Conservation (phyloP, 176 grass and related monocot species). For the Oryza glumipatula region DNA sequence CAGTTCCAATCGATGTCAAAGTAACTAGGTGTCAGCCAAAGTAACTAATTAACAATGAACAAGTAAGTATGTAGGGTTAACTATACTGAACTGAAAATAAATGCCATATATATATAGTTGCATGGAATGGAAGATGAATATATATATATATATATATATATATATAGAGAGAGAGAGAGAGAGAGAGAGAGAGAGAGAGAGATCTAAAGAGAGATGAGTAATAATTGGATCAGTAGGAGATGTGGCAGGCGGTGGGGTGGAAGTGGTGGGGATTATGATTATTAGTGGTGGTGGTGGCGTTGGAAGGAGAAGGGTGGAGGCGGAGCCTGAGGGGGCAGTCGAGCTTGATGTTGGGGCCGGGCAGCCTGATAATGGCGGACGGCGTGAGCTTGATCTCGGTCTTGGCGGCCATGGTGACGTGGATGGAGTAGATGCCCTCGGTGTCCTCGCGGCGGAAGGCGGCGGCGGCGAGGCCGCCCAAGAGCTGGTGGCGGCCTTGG, state of each 20-base stretch:
- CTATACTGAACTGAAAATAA: no score
- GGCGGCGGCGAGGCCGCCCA: conserved; percentile 30
- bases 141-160: no score
- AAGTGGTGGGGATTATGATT: no score
- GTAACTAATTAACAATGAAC: no score
- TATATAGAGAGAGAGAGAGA: no score
- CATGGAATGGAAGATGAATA: no score
- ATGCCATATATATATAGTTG: no score
- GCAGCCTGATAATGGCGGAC: conserved; percentile 9
- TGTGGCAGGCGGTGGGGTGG: conserved; percentile 27
- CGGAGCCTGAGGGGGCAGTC: conserved; percentile 43
- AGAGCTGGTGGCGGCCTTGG: conserved; percentile 27
- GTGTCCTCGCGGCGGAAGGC: conserved; percentile 42
- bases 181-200: no score
- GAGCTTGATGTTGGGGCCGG: conserved; percentile 30
- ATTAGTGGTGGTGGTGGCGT: neutral
- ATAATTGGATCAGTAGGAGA: conserved; percentile 9
- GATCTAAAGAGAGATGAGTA: no score
- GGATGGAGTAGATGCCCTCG: conserved; percentile 24
- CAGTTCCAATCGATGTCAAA: no score
- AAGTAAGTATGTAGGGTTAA: no score
- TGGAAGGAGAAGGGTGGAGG: neutral
- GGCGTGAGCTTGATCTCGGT: conserved; percentile 22
- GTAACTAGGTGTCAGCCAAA: no score
- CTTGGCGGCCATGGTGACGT: conserved; percentile 28